These are phyloP conservation scores for Nothophaeocryptopus gaeumannii DNA, from an alignment of 2,329 filamentous ascomycete genomes.

Conservation along the genomic window DNA sequence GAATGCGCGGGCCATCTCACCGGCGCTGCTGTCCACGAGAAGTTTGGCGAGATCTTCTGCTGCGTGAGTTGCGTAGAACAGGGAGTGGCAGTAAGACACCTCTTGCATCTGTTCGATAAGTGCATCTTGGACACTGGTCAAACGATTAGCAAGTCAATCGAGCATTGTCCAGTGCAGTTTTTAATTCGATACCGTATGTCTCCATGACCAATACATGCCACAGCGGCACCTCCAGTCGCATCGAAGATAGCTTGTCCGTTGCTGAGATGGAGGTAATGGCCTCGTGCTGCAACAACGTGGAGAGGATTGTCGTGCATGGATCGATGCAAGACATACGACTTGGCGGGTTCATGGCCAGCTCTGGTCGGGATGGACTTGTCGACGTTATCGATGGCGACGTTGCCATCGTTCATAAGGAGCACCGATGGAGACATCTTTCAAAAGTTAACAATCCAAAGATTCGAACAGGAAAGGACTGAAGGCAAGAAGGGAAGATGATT, in stretches of 20 bases:
- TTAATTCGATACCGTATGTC: constrained; percentile 44
- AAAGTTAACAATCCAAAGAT: not conserved
- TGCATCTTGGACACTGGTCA: constrained; percentile 53
- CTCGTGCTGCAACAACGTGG: constrained; percentile 49
- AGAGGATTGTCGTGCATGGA: constrained; percentile 48
- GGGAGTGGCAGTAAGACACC: constrained; percentile 58
- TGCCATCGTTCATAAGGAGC: constrained; percentile 26
- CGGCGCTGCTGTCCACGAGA: constrained; percentile 51
- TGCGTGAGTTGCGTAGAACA: constrained; percentile 56
- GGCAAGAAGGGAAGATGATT: too few relatives aligned
- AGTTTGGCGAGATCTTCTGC: constrained; percentile 53
- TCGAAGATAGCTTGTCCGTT: constrained; percentile 65
- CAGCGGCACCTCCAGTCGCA: constrained; percentile 69
- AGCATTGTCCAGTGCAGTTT: not conserved
- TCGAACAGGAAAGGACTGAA: too few relatives aligned
- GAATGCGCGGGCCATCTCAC: constrained; percentile 54
- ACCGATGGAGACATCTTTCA: constrained; percentile 20
- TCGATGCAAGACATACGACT: constrained; percentile 49
- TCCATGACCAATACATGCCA: constrained; percentile 68
- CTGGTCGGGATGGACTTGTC: not conserved
- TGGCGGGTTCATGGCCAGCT: constrained; percentile 3
- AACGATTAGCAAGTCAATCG: not conserved
- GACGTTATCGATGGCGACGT: constrained; percentile 15
- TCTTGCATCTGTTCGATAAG: constrained; percentile 58
- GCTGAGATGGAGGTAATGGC: constrained; percentile 52